These are phyloP conservation scores for Colletotrichum ledebouriae DNA, from an alignment of 2,329 filamentous ascomycete species.

Conservation along the genomic window DNA sequence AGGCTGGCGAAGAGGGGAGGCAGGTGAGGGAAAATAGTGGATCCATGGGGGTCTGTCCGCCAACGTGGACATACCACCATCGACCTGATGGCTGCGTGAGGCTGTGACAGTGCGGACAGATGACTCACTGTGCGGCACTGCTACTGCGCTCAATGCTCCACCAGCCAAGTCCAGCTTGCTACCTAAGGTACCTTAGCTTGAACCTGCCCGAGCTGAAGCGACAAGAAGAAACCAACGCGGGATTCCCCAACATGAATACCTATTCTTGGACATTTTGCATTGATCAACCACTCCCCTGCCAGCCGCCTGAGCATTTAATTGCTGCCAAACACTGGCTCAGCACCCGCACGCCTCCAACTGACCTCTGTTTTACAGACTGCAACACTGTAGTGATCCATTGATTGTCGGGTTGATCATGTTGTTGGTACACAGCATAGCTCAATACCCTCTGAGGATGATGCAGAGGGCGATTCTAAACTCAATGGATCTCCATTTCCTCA, in stretches of 20 bases:
- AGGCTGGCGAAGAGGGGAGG: slow-evolving; percentile 10
- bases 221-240: slow-evolving; percentile 13
- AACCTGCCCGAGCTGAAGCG: not conserved
- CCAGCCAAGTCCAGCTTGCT: not conserved
- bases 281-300: slow-evolving; percentile 26
- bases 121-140: slow-evolving; percentile 8
- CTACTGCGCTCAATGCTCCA: not conserved
- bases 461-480: not conserved
- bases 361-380: slow-evolving; percentile 1
- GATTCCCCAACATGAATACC: slow-evolving; percentile 40
- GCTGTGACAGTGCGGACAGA: slow-evolving; percentile 20
- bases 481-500: not conserved
- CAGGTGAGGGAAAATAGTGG: slow-evolving; percentile 36
- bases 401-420: not conserved
- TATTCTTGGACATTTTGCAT: slow-evolving; percentile 31
- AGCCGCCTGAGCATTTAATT: slow-evolving; percentile 21
- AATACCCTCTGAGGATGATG: no score
- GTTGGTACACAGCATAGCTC: no score
- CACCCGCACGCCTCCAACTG: not conserved
- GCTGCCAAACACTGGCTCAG: not conserved
- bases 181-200: not conserved
- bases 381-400: not conserved
- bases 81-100: slow-evolving; percentile 20
- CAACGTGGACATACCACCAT: slow-evolving; percentile 36
- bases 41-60: slow-evolving; percentile 18